A percentile compares a stretch with the other conserved stretches of the same genome.
These are phyloP conservation scores for Pichia kluyveri DNA, from an alignment of 805 yeast species.

Conservation along the genomic window DNA sequence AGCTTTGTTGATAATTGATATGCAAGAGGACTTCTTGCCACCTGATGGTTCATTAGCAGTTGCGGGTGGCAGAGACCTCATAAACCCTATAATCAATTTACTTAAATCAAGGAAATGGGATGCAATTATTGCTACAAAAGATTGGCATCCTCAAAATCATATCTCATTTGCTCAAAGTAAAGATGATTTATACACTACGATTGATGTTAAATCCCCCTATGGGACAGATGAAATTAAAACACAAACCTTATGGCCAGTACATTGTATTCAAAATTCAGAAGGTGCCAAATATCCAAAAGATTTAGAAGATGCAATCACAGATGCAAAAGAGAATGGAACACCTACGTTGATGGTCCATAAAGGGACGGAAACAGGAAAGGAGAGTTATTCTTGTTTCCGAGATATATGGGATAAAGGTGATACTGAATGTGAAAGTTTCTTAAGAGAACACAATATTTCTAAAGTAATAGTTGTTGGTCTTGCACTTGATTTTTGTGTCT, in stretches of 20 bases:
- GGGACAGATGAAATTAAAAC: constrained; percentile 22
- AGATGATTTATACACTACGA: constrained; percentile 39
- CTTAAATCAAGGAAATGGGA: constrained; percentile 44
- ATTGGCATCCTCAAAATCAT: constrained; percentile 82
- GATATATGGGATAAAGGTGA: constrained; percentile 69
- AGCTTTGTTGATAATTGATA: constrained; percentile 69
- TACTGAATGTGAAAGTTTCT: constrained; percentile 51
- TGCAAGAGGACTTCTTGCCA: constrained; percentile 83
- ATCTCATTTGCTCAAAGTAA: constrained; percentile 72
- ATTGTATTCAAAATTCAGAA: constrained; percentile 63
- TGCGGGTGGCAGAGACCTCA: constrained; percentile 46
- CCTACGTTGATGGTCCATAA: constrained; percentile 46
- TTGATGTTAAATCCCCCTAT: constrained; percentile 44
- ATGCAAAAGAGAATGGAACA: constrained; percentile 23
- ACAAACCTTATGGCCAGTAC: constrained; percentile 81
- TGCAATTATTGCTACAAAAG: constrained; percentile 64
- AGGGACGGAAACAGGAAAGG: constrained; percentile 65
- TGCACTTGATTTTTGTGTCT: constrained; percentile 83
- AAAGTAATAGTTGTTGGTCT: constrained; percentile 71
- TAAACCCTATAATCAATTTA: constrained; percentile 43
- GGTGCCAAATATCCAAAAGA: constrained; percentile 59
- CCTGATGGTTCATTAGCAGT: constrained; percentile 75
- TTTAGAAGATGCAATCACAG: constrained; percentile 30
- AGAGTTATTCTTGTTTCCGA: constrained; percentile 79
- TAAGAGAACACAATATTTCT: constrained; percentile 39